Evolutionary conservation across 305 asterid species (phyloP), one percentile per base, ranked within the genome.

Genomic region (Fraxinus angustifolia): DNA sequence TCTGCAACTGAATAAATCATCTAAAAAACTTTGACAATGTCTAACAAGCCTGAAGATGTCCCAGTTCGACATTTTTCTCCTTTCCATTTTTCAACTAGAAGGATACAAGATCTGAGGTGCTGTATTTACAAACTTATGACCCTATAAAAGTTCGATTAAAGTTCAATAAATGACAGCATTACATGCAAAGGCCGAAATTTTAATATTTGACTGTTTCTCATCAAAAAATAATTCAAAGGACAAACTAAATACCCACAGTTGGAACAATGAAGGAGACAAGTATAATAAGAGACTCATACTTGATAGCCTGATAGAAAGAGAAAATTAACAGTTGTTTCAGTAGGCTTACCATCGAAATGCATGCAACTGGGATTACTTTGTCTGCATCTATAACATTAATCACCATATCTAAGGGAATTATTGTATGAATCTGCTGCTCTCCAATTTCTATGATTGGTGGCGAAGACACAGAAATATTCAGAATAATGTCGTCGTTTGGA

Each of bases 271-370:
- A 62, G 68, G 76, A 50, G 38, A 75, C 14, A 62, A 28, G 72
- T 26, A 65, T 10, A 65, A 26, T 3, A 65, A 10, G 35, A 26
- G 35, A 65, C n/a, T 65, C 35, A 65, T 12, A 28, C 40, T 70
- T 34, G 28, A 56, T 26, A 60, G 40, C 38, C 33, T 38, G 16
- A 68, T 36, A 48, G 62, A 48, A 62, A 35, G 74, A 78, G 73
- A 74, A 45, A 23, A 35, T 65, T 23, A 77, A 23, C n/a, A 53
- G 68, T 75, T 16, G 40, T 28, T 72, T 79, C 38, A 74, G 34
- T 74, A 82, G 80, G 81, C 93, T 87, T 90, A 96, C 99, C 92
- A 82, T 83, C 53, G 96, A 90, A 78, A 96, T 85, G 90, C 97
- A 91, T 21, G 87, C 91, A 81, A 96, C 98, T 33, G 97, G 97